Evolutionary conservation across 177 flowering plant species (phyloP).

Genomic region (Vitis hybrid): DNA sequence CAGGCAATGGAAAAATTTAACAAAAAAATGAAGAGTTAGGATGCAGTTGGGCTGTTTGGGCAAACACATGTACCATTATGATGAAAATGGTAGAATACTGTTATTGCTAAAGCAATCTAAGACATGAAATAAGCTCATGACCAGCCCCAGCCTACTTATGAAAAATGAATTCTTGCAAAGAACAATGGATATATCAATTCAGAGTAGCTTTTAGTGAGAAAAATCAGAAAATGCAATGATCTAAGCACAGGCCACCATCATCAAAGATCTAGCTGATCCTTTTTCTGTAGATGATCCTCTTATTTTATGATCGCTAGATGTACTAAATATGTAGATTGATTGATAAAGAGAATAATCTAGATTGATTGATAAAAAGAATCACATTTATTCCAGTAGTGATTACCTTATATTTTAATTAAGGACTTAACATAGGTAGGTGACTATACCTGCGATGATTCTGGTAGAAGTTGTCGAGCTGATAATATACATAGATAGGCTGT

Average conservation of each 20-base stretch:
- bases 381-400: not conserved
- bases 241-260: not conserved
- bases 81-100: no score
- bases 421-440: not conserved
- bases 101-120: no score
- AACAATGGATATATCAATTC: no score
- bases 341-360: not conserved
- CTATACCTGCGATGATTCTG: slow-evolving; percentile 74
- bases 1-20: no score
- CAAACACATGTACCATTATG: no score
- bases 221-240: not conserved
- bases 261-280: not conserved
- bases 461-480: slow-evolving; percentile 71
- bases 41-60: no score
- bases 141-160: no score
- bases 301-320: not conserved
- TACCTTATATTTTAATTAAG: not conserved
- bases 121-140: no score
- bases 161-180: no score
- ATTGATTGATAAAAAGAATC: not conserved
- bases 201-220: no score
- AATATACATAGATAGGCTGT: slow-evolving; percentile 66
- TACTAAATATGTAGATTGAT: not conserved
- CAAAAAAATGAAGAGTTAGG: no score
- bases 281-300: not conserved